These are phyloP conservation scores for Trichoderma gracile DNA, from an alignment of 2,329 filamentous ascomycete genomes.

Conservation along the genomic window DNA sequence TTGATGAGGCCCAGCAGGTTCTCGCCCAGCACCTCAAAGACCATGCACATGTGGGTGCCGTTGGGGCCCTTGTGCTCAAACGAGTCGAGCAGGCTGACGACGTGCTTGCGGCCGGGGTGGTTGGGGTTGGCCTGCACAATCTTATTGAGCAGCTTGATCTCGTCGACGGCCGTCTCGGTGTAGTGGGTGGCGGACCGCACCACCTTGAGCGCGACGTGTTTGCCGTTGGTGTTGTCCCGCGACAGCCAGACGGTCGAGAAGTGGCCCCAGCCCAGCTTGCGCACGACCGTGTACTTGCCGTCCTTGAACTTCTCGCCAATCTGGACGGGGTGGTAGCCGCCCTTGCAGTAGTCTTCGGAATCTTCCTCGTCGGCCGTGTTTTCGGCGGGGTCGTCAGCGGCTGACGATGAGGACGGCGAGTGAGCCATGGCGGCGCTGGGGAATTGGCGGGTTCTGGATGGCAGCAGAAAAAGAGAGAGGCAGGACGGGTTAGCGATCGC, in stretches of 20 bases:
- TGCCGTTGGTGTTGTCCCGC: slow-evolving; percentile 81
- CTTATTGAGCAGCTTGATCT: slow-evolving; percentile 96
- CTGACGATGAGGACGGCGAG: slow-evolving; percentile 76
- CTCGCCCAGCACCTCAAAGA: slow-evolving; percentile 96
- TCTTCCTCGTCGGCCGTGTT: slow-evolving; percentile 98
- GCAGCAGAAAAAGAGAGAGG: slow-evolving; percentile 12
- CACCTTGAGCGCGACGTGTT: slow-evolving; percentile 96
- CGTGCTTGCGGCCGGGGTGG: slow-evolving; percentile 90
- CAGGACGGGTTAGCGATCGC: slow-evolving; percentile 8
- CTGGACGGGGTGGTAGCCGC: slow-evolving; percentile 92
- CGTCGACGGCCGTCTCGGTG: slow-evolving; percentile 96
- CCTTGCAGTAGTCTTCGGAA: slow-evolving; percentile 98
- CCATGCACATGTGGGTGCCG: slow-evolving; percentile 97
- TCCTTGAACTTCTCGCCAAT: slow-evolving; percentile 98
- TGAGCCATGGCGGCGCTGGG: slow-evolving; percentile 62
- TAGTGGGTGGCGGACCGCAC: slow-evolving; percentile 97
- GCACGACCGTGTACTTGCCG: slow-evolving; percentile 91
- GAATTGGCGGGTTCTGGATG: slow-evolving; percentile 54
- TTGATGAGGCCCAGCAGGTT: slow-evolving; percentile 95
- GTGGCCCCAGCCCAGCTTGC: slow-evolving; percentile 96
- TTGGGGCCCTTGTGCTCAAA: slow-evolving; percentile 98
- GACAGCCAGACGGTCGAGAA: slow-evolving; percentile 95
- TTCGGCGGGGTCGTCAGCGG: slow-evolving; percentile 79
- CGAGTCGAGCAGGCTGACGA: slow-evolving; percentile 92
- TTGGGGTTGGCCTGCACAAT: slow-evolving; percentile 94